These are phyloP conservation scores for Ophiostoma australiae DNA, from an alignment of 2,329 filamentous ascomycete genomes.

Conservation along the genomic window DNA sequence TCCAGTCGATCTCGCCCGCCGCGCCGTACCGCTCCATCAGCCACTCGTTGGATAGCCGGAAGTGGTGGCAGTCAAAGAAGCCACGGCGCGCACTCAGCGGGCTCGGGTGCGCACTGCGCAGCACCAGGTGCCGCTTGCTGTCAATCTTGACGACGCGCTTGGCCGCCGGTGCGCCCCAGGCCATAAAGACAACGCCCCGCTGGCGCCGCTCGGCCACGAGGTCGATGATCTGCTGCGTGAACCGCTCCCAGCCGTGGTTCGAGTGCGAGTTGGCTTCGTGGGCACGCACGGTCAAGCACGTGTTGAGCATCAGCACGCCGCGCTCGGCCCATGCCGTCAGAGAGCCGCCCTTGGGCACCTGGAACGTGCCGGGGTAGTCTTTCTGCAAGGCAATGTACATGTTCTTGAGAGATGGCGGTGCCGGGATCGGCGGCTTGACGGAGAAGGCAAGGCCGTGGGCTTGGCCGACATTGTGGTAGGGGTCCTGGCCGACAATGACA, in stretches of 20 bases:
- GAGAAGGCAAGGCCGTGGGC: slow-evolving; percentile 96
- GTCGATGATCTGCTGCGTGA: slow-evolving; percentile 90
- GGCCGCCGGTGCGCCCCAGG: slow-evolving; percentile 83
- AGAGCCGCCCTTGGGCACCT: slow-evolving; percentile 70
- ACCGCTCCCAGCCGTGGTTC: slow-evolving; percentile 83
- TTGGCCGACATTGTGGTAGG: slow-evolving; percentile 93
- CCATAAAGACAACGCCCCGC: slow-evolving; percentile 85
- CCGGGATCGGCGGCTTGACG: slow-evolving; percentile 79
- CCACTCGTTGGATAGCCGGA: slow-evolving; percentile 81
- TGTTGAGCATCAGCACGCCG: slow-evolving; percentile 89
- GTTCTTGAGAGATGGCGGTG: slow-evolving; percentile 85
- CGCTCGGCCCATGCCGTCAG: slow-evolving; percentile 91
- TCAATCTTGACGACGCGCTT: slow-evolving; percentile 73
- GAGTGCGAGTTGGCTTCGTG: slow-evolving; percentile 83
- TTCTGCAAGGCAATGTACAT: slow-evolving; percentile 86
- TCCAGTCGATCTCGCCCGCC: slow-evolving; percentile 83
- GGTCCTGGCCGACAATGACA: slow-evolving; percentile 92
- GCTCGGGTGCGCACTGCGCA: slow-evolving; percentile 86
- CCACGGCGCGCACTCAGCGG: slow-evolving; percentile 80
- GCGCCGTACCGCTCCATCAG: slow-evolving; percentile 69
- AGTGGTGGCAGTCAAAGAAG: slow-evolving; percentile 80
- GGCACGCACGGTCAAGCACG: slow-evolving; percentile 86
- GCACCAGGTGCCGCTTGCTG: slow-evolving; percentile 67
- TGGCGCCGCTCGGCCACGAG: slow-evolving; percentile 71
- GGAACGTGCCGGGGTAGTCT: slow-evolving; percentile 75